Base-by-base conservation (phyloP, 208 protist genomes). In the Naegleria lovaniensis region DNA sequence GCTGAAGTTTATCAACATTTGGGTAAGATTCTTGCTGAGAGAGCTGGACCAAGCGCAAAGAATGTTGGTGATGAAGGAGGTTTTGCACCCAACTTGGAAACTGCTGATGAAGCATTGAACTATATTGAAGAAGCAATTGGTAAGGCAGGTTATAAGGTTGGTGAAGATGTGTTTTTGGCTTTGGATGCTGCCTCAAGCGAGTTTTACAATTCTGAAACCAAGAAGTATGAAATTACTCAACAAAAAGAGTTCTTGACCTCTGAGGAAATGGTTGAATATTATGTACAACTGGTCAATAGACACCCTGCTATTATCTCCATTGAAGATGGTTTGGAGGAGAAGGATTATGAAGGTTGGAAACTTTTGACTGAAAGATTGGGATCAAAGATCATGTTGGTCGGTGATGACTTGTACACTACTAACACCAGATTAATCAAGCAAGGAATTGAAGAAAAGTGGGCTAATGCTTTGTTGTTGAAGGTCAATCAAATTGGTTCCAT, bases 401-500 rank as follows among this genome's bases (percentile, higher is more conserved):
- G 98, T 91, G 99, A 99, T 93, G 99, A 99, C 93, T 94, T 99
- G 15, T 96, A 97, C 29, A 98, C 99, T 79, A 99, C 98, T 33
- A 99, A 99, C 94, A 95, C 97, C 84, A 96, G 97, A 90, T 96
- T 97, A 92, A 98, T 99, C 58, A 93, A 97, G 91, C 15, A 88
- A 55, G 84, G 84, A 85, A 95, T 97, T 90, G 94, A 97, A 83
- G 94, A 94, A 90, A 95, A 97, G 91, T 94, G 98, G 11, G 98
- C 97, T 94, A 99, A 99, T 94, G 96, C 97, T 83, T 96, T 99
- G 41, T 96, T 99, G 22, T 96, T 99, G 88, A 99, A 99, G 95
- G 97, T 99, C 90, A 99, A 99, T 94, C 99, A 99, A 95, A 99
- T 99, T 92, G 99, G 98, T 91, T 96, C 98, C 89, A 95, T 99